phyloP scores from a whole-genome alignment of 169 alveolate species.

The Plasmodium gonderi region DNA sequence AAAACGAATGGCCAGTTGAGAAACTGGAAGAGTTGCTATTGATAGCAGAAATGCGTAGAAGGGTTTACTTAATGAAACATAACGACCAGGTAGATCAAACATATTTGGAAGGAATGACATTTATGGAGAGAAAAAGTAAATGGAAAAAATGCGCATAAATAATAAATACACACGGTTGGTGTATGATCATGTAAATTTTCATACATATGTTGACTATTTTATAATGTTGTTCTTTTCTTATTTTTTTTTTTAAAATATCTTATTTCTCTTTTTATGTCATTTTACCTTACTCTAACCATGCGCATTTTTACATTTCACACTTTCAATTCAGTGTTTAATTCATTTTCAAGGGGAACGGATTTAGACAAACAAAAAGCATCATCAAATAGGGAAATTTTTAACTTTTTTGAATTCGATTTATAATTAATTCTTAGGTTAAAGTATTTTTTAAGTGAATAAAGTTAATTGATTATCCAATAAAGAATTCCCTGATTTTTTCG shows the following conservation, averaged over 20 bases:
- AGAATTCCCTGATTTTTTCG: neutral
- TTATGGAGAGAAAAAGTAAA: conserved; percentile 69
- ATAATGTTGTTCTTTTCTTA: neutral
- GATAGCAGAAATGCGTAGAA: conserved; percentile 82
- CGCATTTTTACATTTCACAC: neutral
- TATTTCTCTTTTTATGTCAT: neutral
- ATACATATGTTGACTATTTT: neutral
- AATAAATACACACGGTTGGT: neutral
- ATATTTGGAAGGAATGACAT: conserved; percentile 70
- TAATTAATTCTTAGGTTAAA: neutral
- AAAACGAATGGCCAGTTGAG: conserved; percentile 88
- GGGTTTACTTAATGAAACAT: conserved; percentile 77
- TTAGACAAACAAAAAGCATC: conserved; percentile 52
- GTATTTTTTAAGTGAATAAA: neutral
- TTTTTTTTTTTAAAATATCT: neutral
- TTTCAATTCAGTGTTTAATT: conserved; percentile 46
- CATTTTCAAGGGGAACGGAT: conserved; percentile 62
- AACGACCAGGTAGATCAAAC: conserved; percentile 73
- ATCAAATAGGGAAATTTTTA: conserved; percentile 59
- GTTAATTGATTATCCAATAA: neutral
- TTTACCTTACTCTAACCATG: neutral
- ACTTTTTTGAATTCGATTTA: conserved; percentile 61
- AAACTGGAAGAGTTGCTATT: conserved; percentile 78
- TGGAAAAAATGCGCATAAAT: neutral
- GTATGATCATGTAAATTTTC: neutral